Conservation (phyloP, 1,139 yeast genomes). For the Protomyces arabidopsidicola region DNA sequence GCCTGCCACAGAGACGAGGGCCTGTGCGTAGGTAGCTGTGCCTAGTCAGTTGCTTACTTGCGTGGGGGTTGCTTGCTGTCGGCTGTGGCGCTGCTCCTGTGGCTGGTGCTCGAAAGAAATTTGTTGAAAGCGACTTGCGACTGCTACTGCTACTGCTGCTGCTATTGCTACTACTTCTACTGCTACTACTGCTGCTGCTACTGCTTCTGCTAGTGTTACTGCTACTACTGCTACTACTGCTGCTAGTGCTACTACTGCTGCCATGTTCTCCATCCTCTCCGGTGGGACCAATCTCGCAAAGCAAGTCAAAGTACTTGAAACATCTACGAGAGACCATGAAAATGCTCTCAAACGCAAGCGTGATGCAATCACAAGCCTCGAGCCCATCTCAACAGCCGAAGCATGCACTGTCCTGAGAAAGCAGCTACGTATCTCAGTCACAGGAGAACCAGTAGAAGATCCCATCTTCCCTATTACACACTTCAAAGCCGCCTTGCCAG, state of each 20-base stretch:
- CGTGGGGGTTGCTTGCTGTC: too few relatives aligned
- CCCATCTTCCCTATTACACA: constrained; percentile 90
- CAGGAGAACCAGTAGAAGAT: constrained; percentile 74
- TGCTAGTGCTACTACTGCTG: not conserved
- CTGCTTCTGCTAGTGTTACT: not conserved
- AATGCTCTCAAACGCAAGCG: constrained; percentile 30
- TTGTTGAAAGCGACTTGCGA: too few relatives aligned
- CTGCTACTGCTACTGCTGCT: too few relatives aligned
- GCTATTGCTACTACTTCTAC: too few relatives aligned
- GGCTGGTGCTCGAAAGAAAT: too few relatives aligned
- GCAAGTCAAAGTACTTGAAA: constrained; percentile 31
- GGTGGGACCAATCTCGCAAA: constrained; percentile 36
- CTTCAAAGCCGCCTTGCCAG: constrained; percentile 57
- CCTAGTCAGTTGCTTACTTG: too few relatives aligned
- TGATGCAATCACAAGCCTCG: constrained; percentile 34
- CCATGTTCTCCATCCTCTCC: constrained; percentile 34
- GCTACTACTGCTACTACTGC: not conserved
- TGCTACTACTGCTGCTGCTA: too few relatives aligned
- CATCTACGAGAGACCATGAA: not conserved
- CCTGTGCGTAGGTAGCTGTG: too few relatives aligned
- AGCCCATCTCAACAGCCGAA: constrained; percentile 49
- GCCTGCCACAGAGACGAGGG: too few relatives aligned
- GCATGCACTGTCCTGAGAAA: constrained; percentile 59
- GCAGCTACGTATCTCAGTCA: constrained; percentile 55
- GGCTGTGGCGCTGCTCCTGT: too few relatives aligned